Base-by-base conservation (phyloP, 1,139 yeast genomes). In the Meyerozyma sp. region DNA sequence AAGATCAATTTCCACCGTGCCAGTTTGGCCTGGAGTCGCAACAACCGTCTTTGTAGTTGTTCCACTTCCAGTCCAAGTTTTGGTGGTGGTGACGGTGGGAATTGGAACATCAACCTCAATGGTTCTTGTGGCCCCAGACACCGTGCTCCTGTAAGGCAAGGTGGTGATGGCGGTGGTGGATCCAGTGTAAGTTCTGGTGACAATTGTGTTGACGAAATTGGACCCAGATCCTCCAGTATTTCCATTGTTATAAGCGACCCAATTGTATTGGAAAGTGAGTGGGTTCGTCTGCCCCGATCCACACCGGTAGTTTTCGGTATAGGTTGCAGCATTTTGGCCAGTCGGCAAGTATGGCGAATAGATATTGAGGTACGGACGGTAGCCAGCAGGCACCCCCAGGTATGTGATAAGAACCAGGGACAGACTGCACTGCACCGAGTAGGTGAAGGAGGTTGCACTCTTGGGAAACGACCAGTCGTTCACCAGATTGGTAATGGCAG, bases 181-280 rank as follows among this genome's bases (percentile, higher is more conserved):
- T 8, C 41, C 43, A 9, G 47, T 46, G 40, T 41, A 43, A 16
- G 50, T 44, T 18, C 6, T 8, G 11, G 49, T 46, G 2, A 16
- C 13, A 25, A 42, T 13, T 8, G 9, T 8, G 36, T 32, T 32
- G 21, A 34, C 36, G 10, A 46, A 28, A 6, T 32, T 47, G 25
- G 34, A 20, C 6, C 48, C 49, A 21, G 35, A 37, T 11, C 36
- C 10, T 8, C 30, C 36, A 2, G 51, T 16, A 16, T 27, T 23
- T 13, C 40, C 41, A 29, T 50, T 42, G n/a, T 18, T 28, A 37
- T 48, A 53, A 7, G 40, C 20, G 3, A 27, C 37, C 58, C 57
- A 54, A 4, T 29, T 37, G 7, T 5, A 2, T 5, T 3, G 3
- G 18, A 10, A 32, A 11, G 35, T 16, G 23, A 21, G 23, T 21